Evolutionary conservation across 1,139 yeast genomes (phyloP).

Genomic region (Diutina rugosa): DNA sequence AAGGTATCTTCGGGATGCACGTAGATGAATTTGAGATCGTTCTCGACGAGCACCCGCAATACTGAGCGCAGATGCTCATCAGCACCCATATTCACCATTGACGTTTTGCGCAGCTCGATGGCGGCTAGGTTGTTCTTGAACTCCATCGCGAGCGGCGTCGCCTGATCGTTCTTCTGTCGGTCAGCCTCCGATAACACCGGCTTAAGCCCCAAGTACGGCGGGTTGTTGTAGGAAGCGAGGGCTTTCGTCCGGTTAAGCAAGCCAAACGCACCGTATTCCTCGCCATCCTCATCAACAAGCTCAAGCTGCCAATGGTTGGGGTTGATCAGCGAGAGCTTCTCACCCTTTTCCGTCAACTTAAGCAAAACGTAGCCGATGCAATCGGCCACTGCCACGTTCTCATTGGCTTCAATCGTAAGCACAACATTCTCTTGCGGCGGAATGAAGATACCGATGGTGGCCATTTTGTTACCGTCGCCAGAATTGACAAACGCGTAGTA

Average conservation of each 20-base stretch:
- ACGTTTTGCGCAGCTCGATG: background rate
- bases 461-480: constrained; percentile 11
- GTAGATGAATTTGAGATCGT: background rate
- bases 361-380: constrained; percentile 49
- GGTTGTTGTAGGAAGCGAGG: constrained; percentile 44
- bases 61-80: background rate
- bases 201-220: constrained; percentile 54
- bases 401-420: constrained; percentile 22
- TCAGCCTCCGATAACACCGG: constrained; percentile 5
- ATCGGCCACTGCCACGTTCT: constrained; percentile 41
- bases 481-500: constrained; percentile 38
- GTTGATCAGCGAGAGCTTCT: constrained; percentile 12
- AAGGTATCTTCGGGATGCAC: background rate
- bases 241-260: constrained; percentile 43
- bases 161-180: constrained; percentile 17
- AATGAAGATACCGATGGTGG: constrained; percentile 22
- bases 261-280: constrained; percentile 66
- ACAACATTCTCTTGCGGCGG: constrained; percentile 24
- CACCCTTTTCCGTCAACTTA: constrained; percentile 14
- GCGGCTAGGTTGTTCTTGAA: constrained; percentile 10
- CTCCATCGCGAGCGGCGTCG: constrained; percentile 44
- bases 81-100: background rate
- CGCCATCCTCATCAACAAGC: constrained; percentile 70
- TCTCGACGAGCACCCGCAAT: background rate
- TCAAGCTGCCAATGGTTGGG: constrained; percentile 61